Evolutionary conservation across 768 basidiomycete genomes (phyloP).

Genomic region (Trametes elegans): DNA sequence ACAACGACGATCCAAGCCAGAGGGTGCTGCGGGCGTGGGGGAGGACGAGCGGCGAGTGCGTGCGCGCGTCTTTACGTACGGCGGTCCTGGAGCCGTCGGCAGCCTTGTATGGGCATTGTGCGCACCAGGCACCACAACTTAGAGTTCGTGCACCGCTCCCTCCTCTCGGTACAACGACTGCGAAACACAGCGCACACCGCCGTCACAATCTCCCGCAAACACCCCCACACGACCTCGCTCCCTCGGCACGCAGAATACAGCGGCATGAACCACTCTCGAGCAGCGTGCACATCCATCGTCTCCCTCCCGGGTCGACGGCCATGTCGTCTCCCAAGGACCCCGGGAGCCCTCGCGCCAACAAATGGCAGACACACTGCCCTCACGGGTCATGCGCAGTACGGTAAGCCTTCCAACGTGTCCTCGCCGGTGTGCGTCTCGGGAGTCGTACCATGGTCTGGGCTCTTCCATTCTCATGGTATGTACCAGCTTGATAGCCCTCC

Average conservation of each 20-base stretch:
- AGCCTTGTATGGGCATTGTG: background rate
- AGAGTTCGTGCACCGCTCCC: background rate
- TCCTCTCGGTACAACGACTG: no score
- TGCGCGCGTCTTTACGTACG: conserved; percentile 9
- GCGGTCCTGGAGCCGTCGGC: background rate
- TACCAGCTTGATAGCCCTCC: conserved; percentile 16
- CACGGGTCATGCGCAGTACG: no score
- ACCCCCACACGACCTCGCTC: no score
- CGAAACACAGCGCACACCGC: no score
- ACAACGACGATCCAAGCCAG: no score
- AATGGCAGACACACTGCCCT: background rate
- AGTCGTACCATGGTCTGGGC: conserved; percentile 20
- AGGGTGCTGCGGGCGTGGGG: background rate
- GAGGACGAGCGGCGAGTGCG: background rate
- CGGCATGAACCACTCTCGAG: no score
- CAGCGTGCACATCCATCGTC: no score
- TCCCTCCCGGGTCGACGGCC: no score
- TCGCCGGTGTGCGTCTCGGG: background rate
- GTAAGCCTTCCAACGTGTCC: background rate
- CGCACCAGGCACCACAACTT: background rate
- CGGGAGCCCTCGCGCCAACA: background rate
- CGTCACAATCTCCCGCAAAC: no score
- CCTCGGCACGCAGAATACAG: no score
- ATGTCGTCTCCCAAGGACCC: no score
- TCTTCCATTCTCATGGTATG: conserved; percentile 31